Percentiles rank a stretch among this genome's conserved stretches.
Conservation (phyloP, 2,329 filamentous ascomycete genomes). For the Penicillium rolfsii region DNA sequence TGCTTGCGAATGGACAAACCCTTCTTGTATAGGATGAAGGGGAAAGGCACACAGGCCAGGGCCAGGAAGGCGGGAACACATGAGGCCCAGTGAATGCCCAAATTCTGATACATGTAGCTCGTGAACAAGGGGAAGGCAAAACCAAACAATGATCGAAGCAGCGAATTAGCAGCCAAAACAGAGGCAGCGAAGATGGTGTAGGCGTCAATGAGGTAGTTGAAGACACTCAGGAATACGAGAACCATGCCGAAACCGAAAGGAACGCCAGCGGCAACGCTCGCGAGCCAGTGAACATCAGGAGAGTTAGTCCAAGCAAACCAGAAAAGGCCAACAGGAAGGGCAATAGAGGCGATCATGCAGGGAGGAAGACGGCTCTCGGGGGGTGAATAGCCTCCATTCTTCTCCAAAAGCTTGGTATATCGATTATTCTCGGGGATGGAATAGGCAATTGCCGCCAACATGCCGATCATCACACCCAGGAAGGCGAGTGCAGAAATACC, state of each 20-base stretch:
- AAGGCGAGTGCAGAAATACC: conserved; percentile 55
- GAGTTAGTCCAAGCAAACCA: conserved; percentile 65
- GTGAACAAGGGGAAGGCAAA: conserved; percentile 55
- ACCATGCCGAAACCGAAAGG: conserved; percentile 50
- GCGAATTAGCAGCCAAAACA: conserved; percentile 50
- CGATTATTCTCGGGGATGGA: conserved; percentile 48
- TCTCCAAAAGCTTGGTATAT: conserved; percentile 46
- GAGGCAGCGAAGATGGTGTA: conserved; percentile 50
- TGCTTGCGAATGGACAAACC: conserved; percentile 44
- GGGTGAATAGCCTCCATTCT: conserved; percentile 60
- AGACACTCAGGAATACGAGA: conserved; percentile 45
- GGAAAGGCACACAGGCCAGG: conserved; percentile 49
- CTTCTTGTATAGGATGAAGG: conserved; percentile 51
- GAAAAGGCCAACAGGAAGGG: conserved; percentile 61
- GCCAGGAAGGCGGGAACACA: conserved; percentile 53
- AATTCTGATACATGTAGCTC: conserved; percentile 47
- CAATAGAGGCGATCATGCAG: conserved; percentile 53
- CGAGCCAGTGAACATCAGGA: conserved; percentile 46
- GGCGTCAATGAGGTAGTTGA: conserved; percentile 50
- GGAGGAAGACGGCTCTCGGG: conserved; percentile 61
- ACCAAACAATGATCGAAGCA: conserved; percentile 52
- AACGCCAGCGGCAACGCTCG: conserved; percentile 40
- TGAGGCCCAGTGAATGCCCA: conserved; percentile 55
- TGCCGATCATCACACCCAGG: conserved; percentile 52
- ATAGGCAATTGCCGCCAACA: conserved; percentile 45